Conservation (phyloP, 2,329 filamentous ascomycete species). For the Diaporthe sp. region DNA sequence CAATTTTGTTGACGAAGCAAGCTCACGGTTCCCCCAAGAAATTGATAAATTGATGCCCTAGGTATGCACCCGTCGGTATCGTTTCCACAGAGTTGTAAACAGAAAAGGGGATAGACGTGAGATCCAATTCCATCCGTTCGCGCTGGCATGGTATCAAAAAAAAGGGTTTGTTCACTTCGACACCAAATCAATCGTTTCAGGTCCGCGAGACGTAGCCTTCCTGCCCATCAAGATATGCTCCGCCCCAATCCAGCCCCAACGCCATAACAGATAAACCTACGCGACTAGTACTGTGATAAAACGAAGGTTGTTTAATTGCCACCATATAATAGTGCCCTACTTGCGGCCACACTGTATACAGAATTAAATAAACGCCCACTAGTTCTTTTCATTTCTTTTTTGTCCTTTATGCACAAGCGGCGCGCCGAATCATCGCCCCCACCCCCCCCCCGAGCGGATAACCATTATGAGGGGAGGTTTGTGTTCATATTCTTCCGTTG, state of each 20-base stretch:
- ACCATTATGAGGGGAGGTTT: not conserved
- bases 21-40: too few relatives aligned
- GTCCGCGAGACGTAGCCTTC: too few relatives aligned
- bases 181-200: too few relatives aligned
- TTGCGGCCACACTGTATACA: not conserved
- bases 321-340: not conserved
- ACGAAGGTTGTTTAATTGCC: not conserved
- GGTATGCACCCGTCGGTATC: too few relatives aligned
- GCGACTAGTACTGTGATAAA: not conserved
- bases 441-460: not conserved
- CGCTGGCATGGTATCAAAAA: too few relatives aligned
- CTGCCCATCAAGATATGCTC: too few relatives aligned
- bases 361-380: not conserved
- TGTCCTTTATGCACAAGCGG: not conserved
- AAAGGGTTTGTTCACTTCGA: too few relatives aligned
- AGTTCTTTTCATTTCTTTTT: not conserved
- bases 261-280: conserved; percentile 3
- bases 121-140: too few relatives aligned
- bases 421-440: not conserved
- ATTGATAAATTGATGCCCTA: too few relatives aligned
- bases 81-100: too few relatives aligned
- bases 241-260: not conserved
- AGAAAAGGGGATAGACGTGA: too few relatives aligned
- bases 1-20: too few relatives aligned
- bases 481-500: not conserved